These are phyloP conservation scores for Glycyrrhiza uralensis DNA, from an alignment of 306 rosid genomes.

Conservation along the genomic window DNA sequence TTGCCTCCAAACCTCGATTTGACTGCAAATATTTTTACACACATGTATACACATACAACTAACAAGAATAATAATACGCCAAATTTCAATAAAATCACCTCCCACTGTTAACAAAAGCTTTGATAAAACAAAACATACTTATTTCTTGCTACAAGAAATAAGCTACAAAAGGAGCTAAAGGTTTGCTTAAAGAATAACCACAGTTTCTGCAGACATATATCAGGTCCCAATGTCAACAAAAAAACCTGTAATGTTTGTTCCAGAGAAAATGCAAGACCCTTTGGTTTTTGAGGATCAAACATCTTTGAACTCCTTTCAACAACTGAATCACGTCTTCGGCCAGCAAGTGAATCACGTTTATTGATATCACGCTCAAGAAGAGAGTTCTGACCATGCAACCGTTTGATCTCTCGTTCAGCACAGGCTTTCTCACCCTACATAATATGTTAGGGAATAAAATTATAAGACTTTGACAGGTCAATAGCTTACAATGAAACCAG, in stretches of 20 bases:
- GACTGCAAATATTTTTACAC: too few species aligned
- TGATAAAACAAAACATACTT: background rate
- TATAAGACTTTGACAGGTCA: slow-evolving; percentile 10
- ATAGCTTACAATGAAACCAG: slow-evolving; percentile 21
- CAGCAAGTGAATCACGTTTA: slow-evolving; percentile 71
- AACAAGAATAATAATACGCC: background rate
- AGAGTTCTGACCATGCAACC: slow-evolving; percentile 71
- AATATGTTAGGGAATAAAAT: slow-evolving; percentile 21
- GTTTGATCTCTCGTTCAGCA: slow-evolving; percentile 76
- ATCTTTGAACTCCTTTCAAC: slow-evolving; percentile 58
- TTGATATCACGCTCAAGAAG: slow-evolving; percentile 81
- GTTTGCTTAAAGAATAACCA: slow-evolving; percentile 22
- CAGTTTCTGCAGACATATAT: slow-evolving; percentile 17
- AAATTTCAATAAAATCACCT: slow-evolving; percentile 5
- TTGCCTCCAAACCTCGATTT: too few species aligned
- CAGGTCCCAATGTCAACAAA: slow-evolving; percentile 10
- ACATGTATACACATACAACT: background rate
- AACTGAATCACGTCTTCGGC: slow-evolving; percentile 68
- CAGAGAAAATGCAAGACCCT: slow-evolving; percentile 42
- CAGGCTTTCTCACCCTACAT: slow-evolving; percentile 74
- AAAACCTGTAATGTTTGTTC: slow-evolving; percentile 68
- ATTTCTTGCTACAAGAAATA: background rate
- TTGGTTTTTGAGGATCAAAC: slow-evolving; percentile 57
- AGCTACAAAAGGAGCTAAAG: background rate
- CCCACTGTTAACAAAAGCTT: background rate